A percentile compares a stretch with the other conserved stretches of the same genome.
Conservation (phyloP, 2,329 filamentous ascomycete genomes). For the Colletotrichum sp. region DNA sequence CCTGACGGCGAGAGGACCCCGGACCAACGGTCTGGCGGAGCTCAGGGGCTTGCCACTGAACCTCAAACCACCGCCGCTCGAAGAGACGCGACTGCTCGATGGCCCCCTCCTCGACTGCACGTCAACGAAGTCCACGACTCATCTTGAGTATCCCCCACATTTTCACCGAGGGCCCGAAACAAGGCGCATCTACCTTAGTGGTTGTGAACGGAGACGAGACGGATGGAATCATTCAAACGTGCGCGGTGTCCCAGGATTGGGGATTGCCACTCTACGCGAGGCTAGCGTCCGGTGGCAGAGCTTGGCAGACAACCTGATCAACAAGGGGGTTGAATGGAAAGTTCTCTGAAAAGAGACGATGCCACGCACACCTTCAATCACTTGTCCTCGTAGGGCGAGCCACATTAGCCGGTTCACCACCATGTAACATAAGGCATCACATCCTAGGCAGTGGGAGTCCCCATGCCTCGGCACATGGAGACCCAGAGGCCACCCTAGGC, state of each 20-base stretch:
- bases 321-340: background rate
- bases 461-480: constrained; percentile 5
- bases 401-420: background rate
- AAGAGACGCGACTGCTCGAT: background rate
- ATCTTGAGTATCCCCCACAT: constrained; percentile 9
- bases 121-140: background rate
- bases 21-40: background rate
- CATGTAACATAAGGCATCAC: background rate
- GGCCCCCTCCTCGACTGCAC: background rate
- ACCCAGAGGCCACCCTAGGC: background rate
- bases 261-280: background rate
- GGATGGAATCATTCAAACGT: background rate
- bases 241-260: background rate
- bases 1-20: background rate
- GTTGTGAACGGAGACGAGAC: background rate
- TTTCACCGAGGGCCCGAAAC: constrained; percentile 12
- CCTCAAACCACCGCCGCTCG: constrained; percentile 11
- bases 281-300: background rate
- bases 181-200: background rate
- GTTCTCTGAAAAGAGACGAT: background rate
- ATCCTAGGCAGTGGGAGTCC: background rate
- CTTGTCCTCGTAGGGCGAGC: background rate
- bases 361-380: background rate
- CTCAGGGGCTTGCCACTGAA: background rate
- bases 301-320: background rate